These are phyloP conservation scores for Colletotrichum siamense DNA, from an alignment of 2,329 filamentous ascomycete genomes.

Conservation along the genomic window DNA sequence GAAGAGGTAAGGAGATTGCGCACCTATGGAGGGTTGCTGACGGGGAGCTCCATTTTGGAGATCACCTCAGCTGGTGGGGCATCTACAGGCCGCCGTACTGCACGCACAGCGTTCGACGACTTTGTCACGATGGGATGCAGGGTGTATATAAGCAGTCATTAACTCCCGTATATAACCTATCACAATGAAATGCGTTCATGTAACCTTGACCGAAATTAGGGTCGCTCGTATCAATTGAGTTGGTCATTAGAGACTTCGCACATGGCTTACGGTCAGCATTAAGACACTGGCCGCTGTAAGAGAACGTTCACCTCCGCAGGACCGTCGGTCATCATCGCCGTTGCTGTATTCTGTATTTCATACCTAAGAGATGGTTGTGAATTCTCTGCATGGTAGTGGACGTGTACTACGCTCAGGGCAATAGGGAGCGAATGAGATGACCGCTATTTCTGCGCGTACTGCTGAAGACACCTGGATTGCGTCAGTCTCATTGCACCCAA, in stretches of 20 bases:
- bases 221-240: accelerated
- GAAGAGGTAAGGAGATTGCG: accelerated
- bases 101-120: not conserved
- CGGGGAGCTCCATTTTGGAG: not conserved
- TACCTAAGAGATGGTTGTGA: not conserved
- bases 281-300: not conserved
- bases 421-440: not conserved
- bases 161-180: too few species aligned
- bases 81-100: accelerated
- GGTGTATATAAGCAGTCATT: too few species aligned
- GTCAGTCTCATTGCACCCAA: too few species aligned
- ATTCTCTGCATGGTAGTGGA: too few species aligned
- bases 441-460: not conserved
- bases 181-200: too few species aligned
- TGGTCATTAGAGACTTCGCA: too few species aligned
- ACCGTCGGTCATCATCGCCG: not conserved
- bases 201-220: too few species aligned
- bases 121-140: too few species aligned
- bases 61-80: not conserved
- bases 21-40: too few species aligned
- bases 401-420: too few species aligned
- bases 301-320: not conserved
- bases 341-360: not conserved
- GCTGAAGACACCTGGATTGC: too few species aligned
- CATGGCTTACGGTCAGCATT: too few species aligned